phyloP scores from a whole-genome alignment of 2,329 filamentous ascomycete genomes.

The Pleurostoma richardsiae region DNA sequence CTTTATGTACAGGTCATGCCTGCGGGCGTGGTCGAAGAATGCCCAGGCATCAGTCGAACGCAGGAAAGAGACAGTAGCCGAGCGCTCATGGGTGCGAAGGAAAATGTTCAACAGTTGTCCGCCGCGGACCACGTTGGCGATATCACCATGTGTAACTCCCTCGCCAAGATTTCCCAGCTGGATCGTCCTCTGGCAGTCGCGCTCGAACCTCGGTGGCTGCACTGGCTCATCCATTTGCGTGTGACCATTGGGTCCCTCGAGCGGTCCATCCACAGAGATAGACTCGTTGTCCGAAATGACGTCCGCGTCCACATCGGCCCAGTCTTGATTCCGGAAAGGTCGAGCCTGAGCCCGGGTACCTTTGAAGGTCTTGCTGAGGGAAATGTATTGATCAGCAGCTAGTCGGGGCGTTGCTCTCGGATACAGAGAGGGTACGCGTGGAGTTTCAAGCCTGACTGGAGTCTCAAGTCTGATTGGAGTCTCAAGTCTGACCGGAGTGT shows the following conservation, averaged over 20 bases:
- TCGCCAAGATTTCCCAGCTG: constrained; percentile 58
- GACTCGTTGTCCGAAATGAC: constrained; percentile 1
- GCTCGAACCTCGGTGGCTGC: constrained; percentile 23
- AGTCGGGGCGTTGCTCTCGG: not conserved
- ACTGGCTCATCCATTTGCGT: not conserved
- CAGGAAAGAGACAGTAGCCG: constrained; percentile 66
- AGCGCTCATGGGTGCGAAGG: constrained; percentile 52
- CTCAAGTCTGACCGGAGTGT: not conserved
- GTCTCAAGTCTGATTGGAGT: not conserved
- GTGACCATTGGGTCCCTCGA: not conserved
- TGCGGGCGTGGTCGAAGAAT: constrained; percentile 61
- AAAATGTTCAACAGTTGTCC: constrained; percentile 67
- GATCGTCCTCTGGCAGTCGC: constrained; percentile 50
- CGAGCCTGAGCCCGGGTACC: constrained; percentile 4
- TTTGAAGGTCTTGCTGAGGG: not conserved
- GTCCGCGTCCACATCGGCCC: constrained; percentile 8
- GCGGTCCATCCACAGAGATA: not conserved
- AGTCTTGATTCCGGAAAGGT: constrained; percentile 5
- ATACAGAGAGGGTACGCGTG: not conserved
- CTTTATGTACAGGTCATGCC: constrained; percentile 63
- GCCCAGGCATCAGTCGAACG: constrained; percentile 55
- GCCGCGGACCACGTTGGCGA: constrained; percentile 61
- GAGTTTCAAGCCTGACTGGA: not conserved
- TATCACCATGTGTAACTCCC: constrained; percentile 58
- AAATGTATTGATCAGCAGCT: no score